Conservation (phyloP, 225 moss, liverwort and hornwort species). For the Pseudisothecium myosuroides region DNA sequence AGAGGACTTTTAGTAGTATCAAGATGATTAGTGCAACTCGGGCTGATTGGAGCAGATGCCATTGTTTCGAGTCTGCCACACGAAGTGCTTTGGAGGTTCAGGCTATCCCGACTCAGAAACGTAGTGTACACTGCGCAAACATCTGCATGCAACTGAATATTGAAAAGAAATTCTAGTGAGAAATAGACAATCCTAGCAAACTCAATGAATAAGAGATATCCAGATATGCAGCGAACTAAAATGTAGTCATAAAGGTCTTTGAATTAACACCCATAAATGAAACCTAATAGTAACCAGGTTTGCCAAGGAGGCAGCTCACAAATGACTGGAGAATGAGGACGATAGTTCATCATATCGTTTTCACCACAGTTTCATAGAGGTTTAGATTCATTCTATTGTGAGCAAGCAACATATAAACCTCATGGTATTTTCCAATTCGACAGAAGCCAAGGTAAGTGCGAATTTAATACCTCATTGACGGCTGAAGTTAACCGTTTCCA, state of each 20-base stretch:
- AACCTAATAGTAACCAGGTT: background rate
- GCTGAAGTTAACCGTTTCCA: conserved; percentile 62
- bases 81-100: background rate
- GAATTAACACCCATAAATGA: background rate
- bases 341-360: background rate
- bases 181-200: background rate
- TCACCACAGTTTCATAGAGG: background rate
- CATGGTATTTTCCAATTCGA: background rate
- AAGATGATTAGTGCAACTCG: background rate
- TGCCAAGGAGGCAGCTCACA: background rate
- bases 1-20: conserved; percentile 5
- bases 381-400: background rate
- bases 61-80: conserved; percentile 9
- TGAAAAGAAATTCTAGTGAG: background rate
- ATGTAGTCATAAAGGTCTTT: background rate
- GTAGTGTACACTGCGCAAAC: conserved; percentile 27
- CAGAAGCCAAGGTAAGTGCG: background rate
- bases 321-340: background rate
- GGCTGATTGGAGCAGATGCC: background rate
- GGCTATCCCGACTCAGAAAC: conserved; percentile 4
- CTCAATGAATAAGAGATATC: background rate
- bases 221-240: background rate
- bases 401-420: background rate
- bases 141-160: conserved; percentile 42
- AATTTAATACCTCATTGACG: conserved; percentile 38